Percentiles rank a stretch among this genome's conserved stretches.
These are phyloP conservation scores for Tothia fuscella DNA, from an alignment of 2,329 filamentous ascomycete genomes.

Conservation along the genomic window DNA sequence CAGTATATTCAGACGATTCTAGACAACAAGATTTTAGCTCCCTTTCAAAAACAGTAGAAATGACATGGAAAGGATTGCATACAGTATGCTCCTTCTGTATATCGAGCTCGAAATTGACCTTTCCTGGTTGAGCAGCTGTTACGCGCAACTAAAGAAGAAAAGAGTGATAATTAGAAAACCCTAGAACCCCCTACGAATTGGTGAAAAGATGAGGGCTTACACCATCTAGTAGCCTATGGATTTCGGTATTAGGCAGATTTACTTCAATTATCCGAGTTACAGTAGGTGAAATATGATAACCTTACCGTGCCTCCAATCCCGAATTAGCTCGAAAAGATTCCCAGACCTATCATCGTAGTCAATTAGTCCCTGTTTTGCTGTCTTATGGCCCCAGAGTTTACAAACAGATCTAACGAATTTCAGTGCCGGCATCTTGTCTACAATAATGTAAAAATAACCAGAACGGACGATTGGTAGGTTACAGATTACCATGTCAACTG, in stretches of 20 bases:
- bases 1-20: conserved; percentile 67
- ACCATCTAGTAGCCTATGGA: conserved; percentile 29
- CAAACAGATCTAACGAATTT: conserved; percentile 55
- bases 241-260: no score
- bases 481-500: no score
- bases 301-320: conserved; percentile 75
- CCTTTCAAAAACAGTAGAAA: not conserved
- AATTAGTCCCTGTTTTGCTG: conserved; percentile 4
- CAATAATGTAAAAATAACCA: no score
- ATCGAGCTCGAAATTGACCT: conserved; percentile 64
- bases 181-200: conserved; percentile 12
- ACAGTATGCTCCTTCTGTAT: conserved; percentile 67
- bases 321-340: conserved; percentile 78
- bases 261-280: no score
- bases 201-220: conserved; percentile 18
- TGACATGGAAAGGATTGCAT: conserved; percentile 8
- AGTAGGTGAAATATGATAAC: no score
- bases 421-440: conserved; percentile 27
- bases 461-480: no score
- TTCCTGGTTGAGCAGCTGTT: conserved; percentile 50
- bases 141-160: conserved; percentile 43
- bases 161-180: conserved; percentile 16
- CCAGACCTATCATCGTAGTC: conserved; percentile 49
- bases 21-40: not conserved
- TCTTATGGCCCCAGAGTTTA: conserved; percentile 4